Evolutionary conservation across 2,329 filamentous ascomycete genomes (phyloP).

Genomic region (Trichoderma sp.): DNA sequence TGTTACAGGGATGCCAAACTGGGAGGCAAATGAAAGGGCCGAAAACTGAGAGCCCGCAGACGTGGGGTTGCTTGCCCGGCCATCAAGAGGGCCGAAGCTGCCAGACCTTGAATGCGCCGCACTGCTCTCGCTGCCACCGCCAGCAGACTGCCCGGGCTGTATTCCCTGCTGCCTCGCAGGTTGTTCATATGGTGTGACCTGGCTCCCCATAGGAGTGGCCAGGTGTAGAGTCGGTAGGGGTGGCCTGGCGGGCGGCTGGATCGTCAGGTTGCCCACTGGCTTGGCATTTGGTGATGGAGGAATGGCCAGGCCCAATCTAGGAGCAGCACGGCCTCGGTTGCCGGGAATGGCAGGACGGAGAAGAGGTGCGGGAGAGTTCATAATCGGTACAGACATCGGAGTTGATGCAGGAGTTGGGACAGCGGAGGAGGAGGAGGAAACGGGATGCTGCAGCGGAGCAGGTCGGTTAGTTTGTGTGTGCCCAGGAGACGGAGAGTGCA

Average conservation of each 20-base stretch:
- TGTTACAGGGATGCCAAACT: conserved; percentile 66
- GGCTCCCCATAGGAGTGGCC: conserved; percentile 84
- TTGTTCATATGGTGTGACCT: conserved; percentile 70
- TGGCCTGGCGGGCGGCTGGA: conserved; percentile 44
- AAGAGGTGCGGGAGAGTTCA: conserved; percentile 77
- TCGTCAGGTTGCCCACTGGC: conserved; percentile 61
- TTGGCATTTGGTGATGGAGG: conserved; percentile 83
- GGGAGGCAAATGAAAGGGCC: conserved; percentile 75
- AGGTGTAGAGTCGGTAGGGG: conserved; percentile 78
- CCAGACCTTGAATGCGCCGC: conserved; percentile 78
- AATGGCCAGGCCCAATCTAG: conserved; percentile 84
- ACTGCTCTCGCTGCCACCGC: conserved; percentile 78
- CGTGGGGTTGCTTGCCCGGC: conserved; percentile 75
- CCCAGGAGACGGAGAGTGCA: background rate
- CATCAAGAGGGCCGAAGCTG: conserved; percentile 77
- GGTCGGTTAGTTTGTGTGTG: conserved; percentile 4
- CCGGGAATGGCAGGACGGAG: conserved; percentile 82
- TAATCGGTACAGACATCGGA: conserved; percentile 51
- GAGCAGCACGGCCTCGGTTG: conserved; percentile 64
- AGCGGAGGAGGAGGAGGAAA: conserved; percentile 22
- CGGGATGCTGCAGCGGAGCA: conserved; percentile 14
- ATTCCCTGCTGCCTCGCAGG: conserved; percentile 52
- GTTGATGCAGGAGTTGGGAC: conserved; percentile 35
- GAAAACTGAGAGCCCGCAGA: conserved; percentile 89
- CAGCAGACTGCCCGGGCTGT: conserved; percentile 65